Base-by-base conservation (phyloP, 306 rosid species). In the Ormosia emarginata region DNA sequence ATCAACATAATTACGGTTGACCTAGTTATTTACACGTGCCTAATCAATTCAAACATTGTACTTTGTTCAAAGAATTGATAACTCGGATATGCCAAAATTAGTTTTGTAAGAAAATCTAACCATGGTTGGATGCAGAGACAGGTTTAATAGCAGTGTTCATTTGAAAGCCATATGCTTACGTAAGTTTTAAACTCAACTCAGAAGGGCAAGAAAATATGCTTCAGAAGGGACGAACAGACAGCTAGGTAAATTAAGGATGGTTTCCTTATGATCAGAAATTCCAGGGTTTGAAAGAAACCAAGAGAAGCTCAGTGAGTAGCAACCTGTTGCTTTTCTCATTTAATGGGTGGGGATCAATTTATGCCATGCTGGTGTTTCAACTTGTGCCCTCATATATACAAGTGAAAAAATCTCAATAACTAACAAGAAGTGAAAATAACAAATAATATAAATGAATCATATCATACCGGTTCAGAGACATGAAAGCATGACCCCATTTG, bases 401-500 rank as follows among this genome's bases (percentile, higher is more conserved):
- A 46, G 71, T 78, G 57, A 80, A 58, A 64, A 32, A 61, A 62
- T 4, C 29, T 24, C 6, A 41, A 77, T 18, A 13, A 34, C 5
- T 30, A 47, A 70, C 7, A 13, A 66, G 2, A 4, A 62, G 47
- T 41, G 6, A 79, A 71, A 73, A 36, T 75, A 13, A 41, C 34
- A 67, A 64, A 17, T 8, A 67, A 10, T 14, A 80, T 2, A 40
- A 56, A 70, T 36, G 50, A 78, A 69, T 15, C 40, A 39, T 33
- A 46, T 37, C 82, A 82, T 87, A 93, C 99, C 94, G 82, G 77
- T 95, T 95, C 76, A 95, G 88, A 39, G 99, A 93, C 78, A 84
- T 76, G 86, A 93, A 95, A 63, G 94, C 92, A 57, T 95, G 99
- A 82, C 99, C 99, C 99, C 99, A 95, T 80, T 95, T 95, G 90